phyloP scores from a whole-genome alignment of 2,329 filamentous ascomycete genomes.

The Exutisphaerella laricina region DNA sequence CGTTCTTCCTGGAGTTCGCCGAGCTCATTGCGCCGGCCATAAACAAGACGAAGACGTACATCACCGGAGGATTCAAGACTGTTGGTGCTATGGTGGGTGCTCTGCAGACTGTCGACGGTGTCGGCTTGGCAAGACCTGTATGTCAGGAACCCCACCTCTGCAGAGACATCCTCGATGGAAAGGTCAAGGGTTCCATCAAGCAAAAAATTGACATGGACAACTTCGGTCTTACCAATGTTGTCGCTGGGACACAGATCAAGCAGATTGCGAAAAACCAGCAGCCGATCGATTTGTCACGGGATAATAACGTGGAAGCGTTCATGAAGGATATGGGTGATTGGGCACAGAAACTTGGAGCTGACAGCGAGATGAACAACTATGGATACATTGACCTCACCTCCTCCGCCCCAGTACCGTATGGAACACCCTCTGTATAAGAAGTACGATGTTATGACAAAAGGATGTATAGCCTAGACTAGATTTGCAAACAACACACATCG shows the following conservation, averaged over 20 bases:
- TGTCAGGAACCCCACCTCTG: slow-evolving; percentile 48
- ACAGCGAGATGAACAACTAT: slow-evolving; percentile 20
- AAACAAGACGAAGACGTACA: slow-evolving; percentile 51
- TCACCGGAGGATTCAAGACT: slow-evolving; percentile 55
- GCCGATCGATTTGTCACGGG: slow-evolving; percentile 48
- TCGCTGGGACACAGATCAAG: slow-evolving; percentile 47
- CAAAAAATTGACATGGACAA: slow-evolving; percentile 43
- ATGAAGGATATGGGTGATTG: slow-evolving; percentile 46
- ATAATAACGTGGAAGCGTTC: slow-evolving; percentile 46
- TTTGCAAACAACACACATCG: slow-evolving; percentile 15
- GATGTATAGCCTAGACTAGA: too few relatives aligned
- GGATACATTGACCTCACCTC: slow-evolving; percentile 38
- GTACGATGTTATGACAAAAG: too few relatives aligned
- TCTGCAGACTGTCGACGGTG: slow-evolving; percentile 53
- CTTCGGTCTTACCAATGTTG: slow-evolving; percentile 45
- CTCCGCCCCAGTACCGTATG: slow-evolving; percentile 36
- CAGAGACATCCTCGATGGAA: slow-evolving; percentile 43
- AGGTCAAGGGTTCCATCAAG: slow-evolving; percentile 46
- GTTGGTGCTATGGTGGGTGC: slow-evolving; percentile 55
- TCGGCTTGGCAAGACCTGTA: slow-evolving; percentile 53
- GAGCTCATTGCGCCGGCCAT: slow-evolving; percentile 47
- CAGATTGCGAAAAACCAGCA: slow-evolving; percentile 50
- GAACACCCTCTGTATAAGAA: slow-evolving; percentile 15
- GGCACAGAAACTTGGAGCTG: slow-evolving; percentile 26
- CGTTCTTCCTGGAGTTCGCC: slow-evolving; percentile 57